Evolutionary conservation across 2,329 filamentous ascomycete species (phyloP).

Genomic region (Mycosphaerella sp.): DNA sequence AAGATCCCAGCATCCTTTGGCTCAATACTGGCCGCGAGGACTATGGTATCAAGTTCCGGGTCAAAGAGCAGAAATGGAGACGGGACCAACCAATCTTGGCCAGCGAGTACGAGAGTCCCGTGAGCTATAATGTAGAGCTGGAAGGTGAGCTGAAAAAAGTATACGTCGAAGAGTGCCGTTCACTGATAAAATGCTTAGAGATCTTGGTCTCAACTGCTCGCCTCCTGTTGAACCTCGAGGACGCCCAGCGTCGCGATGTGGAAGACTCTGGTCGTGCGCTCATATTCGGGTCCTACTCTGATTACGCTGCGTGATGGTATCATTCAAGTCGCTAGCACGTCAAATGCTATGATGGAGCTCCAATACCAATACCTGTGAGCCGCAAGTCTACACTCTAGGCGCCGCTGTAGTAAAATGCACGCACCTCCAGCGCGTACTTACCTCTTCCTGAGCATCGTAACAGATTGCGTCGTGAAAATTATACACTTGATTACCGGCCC

Average conservation of each 20-base stretch:
- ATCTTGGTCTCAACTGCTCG: constrained; percentile 58
- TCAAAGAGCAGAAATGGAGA: constrained; percentile 48
- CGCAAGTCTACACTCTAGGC: background rate
- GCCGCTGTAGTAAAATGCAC: too few relatives aligned
- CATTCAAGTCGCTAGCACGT: too few relatives aligned
- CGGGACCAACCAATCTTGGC: constrained; percentile 50
- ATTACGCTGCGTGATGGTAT: background rate
- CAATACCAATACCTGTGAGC: background rate
- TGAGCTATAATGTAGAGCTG: constrained; percentile 65
- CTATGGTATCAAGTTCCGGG: constrained; percentile 63
- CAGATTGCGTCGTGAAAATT: background rate
- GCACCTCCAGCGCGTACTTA: background rate
- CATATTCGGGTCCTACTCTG: constrained; percentile 46
- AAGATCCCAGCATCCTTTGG: constrained; percentile 56
- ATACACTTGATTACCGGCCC: background rate
- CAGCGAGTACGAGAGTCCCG: constrained; percentile 55
- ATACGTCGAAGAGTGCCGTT: background rate
- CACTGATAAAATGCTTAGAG: constrained; percentile 44
- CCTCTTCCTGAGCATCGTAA: background rate
- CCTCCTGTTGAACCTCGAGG: constrained; percentile 60
- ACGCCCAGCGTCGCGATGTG: constrained; percentile 55
- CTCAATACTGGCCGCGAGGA: constrained; percentile 52
- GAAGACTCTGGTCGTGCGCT: constrained; percentile 59
- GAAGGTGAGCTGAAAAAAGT: constrained; percentile 49
- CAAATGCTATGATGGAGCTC: background rate